These are phyloP conservation scores for Eucalyptus fibrosa DNA, from an alignment of 345 rosid species.

Conservation along the genomic window DNA sequence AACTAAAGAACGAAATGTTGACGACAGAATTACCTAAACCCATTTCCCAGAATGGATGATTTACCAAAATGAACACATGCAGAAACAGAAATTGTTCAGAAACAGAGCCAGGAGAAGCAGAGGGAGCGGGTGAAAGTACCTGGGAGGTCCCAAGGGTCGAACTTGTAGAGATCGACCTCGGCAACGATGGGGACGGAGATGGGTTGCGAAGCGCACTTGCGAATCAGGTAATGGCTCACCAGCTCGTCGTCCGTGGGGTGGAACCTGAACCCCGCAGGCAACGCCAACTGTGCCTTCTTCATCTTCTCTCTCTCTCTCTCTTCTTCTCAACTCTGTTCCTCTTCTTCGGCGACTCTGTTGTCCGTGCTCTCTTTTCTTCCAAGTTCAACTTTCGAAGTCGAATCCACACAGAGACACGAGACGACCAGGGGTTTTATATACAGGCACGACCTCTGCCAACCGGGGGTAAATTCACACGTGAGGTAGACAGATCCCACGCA, in stretches of 20 bases:
- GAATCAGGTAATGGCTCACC: constrained; percentile 64
- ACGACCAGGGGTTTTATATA: neutral
- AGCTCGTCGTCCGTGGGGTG: constrained; percentile 96
- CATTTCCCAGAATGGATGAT: neutral
- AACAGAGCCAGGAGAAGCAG: neutral
- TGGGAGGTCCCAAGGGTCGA: constrained; percentile 92
- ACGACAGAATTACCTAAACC: neutral
- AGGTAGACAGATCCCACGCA: neutral
- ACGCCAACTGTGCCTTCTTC: constrained; percentile 19
- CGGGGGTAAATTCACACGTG: neutral
- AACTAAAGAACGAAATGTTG: neutral
- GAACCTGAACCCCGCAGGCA: constrained; percentile 91
- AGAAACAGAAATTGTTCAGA: neutral
- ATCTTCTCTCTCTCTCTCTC: neutral
- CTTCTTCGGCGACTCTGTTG: neutral
- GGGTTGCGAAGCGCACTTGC: constrained; percentile 47
- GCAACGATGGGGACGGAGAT: constrained; percentile 68
- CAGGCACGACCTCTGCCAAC: neutral
- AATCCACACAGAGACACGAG: neutral
- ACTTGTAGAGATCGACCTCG: constrained; percentile 81
- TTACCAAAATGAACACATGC: neutral
- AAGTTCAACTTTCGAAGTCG: neutral
- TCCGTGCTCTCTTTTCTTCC: neutral
- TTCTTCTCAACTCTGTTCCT: neutral
- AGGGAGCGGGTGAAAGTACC: constrained; percentile 19